Conservation (phyloP, 345 rosid species). For the Salix koriyanagi region DNA sequence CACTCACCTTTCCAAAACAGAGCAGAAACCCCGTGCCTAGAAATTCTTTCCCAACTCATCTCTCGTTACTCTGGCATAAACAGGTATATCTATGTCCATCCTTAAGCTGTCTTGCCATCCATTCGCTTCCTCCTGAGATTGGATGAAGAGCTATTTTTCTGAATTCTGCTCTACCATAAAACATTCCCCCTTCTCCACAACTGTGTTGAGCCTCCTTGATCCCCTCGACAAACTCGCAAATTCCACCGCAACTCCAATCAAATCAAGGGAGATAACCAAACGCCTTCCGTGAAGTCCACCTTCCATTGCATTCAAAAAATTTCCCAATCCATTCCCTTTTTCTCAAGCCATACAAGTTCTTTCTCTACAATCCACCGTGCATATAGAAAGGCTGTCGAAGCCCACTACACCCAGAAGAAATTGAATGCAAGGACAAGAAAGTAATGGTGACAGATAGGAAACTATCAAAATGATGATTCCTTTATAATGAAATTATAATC, state of each 20-base stretch:
- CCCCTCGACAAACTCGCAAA: constrained; percentile 81
- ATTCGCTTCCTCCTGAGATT: constrained; percentile 32
- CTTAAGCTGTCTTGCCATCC: background rate
- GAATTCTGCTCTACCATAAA: constrained; percentile 61
- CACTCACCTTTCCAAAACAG: constrained; percentile 21
- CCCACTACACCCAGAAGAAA: background rate
- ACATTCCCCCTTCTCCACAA: constrained; percentile 87
- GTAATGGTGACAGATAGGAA: background rate
- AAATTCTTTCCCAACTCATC: constrained; percentile 1
- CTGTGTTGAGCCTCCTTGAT: constrained; percentile 83
- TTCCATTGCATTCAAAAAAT: background rate
- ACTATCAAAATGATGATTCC: background rate
- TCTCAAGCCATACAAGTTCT: background rate
- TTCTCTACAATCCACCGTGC: background rate
- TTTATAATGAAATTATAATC: background rate
- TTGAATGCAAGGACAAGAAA: background rate
- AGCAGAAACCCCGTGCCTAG: constrained; percentile 21
- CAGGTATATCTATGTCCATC: constrained; percentile 10
- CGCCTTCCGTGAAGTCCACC: background rate
- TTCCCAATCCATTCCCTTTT: background rate
- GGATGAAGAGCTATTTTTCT: constrained; percentile 33
- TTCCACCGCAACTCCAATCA: constrained; percentile 87
- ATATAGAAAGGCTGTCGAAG: background rate
- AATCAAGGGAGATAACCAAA: constrained; percentile 41
- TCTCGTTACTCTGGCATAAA: constrained; percentile 13